Base-by-base conservation (phyloP, 306 rosid genomes). In the Vigna radiata region DNA sequence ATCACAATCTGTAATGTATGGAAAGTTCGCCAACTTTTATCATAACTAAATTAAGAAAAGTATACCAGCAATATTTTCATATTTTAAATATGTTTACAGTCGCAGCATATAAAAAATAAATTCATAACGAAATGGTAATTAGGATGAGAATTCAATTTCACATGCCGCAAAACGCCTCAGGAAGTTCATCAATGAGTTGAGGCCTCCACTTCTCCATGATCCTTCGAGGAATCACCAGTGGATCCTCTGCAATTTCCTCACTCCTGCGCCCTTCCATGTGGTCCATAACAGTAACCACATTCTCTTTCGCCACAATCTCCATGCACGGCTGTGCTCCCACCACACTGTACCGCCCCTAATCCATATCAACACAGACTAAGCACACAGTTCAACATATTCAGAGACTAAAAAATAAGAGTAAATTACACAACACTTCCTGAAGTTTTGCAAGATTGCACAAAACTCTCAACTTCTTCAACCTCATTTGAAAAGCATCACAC, bases 131-230 rank as follows among this genome's bases (percentile, higher is more conserved):
- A 41, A 41, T 41, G 46, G 46, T 11, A 50, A 53, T 19, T 36
- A 37, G 12, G 31, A 61, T 13, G 15, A 61, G 67, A 4, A 47
- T 37, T 68, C 52, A 2, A 75, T 61, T 47, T 72, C 6, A 81
- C 75, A 70, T 84, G 91, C 98, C 98, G 82, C 97, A 90, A 86
- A 95, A 95, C 43, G 97, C 98, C 66, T 95, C 97, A 0, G 98
- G 98, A 76, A 95, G 97, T 77, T 86, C 96, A 74, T 92, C 97
- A 15, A 89, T 60, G 72, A 88, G 92, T 70, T 92, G 97, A 21
- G 97, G 99, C 55, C 54, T 82, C 99, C 99, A 95, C 43, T 84
- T 82, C 54, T 88, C 97, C 91, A 84, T 86, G 44, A 95, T 85
- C 81, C 93, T 81, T 52, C 84, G 93, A 67, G 99, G 99, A 72